Evolutionary conservation across 2,329 filamentous ascomycete genomes (phyloP), one percentile per base, ranked within the genome.

Genomic region (Monosporascus sp.): DNA sequence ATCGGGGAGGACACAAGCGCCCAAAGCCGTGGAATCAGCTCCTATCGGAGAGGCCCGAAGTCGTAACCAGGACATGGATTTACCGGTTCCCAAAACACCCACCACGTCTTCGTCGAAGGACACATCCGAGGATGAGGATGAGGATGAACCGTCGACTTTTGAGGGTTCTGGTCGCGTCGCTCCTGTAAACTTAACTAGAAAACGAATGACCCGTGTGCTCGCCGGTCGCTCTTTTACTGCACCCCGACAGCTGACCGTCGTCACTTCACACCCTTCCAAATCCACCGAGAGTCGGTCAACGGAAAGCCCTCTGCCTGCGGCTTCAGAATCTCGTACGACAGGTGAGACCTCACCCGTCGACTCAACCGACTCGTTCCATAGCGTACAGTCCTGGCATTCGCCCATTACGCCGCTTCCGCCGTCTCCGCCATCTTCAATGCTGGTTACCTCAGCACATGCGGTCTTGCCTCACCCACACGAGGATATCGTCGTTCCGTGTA

Each of bases 351-450:
- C 79, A 9, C 74, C 77, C 5, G 71, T 72, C 31, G 72, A 65
- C 37, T 75, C 75, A 15, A 66, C 74, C 17, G 79, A 81, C 50
- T 82, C 81, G 1, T 82, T 83, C 56, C 78, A 80, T 60, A 80
- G 75, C 52, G 70, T 75, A 5, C 71, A 79, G 54, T 79, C 79
- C 8, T 80, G 77, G 77, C 72, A 77, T 56, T 76, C 77, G 22
- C 70, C 73, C 9, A 63, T 71, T 38, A 69, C 70, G 5, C 68
- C 74, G 25, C 65, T 75, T 3, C 74, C 75, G 22, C 73, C 72
- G 6, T 79, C 78, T 3, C 73, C 76, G 18, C 70, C 74, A 2
- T 63, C 69, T 17, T 74, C 75, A 5, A 71, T 70, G 27, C 68
- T 68, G 17, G 65, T 65, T 11, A 71, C 71, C 3, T 70, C 73